Percentiles rank a stretch among this genome's conserved stretches.
Conservation (phyloP, 495 filamentous ascomycete species). For the Cladorrhinum samala region DNA sequence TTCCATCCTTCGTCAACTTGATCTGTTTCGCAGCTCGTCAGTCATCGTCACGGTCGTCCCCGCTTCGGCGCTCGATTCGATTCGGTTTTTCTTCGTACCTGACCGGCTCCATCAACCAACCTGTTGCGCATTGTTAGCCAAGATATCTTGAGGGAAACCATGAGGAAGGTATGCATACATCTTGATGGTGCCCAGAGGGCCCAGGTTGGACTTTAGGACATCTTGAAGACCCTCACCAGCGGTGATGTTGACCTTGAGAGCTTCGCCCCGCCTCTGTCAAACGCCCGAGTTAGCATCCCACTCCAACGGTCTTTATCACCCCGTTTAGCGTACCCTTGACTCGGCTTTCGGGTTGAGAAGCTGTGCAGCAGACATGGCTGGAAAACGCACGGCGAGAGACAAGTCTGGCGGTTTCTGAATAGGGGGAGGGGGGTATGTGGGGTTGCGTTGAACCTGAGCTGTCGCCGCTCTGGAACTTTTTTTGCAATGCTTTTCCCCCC, state of each 20-base stretch:
- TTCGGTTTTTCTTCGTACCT: constrained; percentile 59
- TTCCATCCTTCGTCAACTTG: constrained; percentile 98
- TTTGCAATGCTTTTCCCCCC: constrained; percentile 23
- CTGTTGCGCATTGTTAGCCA: constrained; percentile 43
- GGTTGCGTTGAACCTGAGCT: constrained; percentile 20
- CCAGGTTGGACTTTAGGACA: constrained; percentile 94
- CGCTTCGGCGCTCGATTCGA: not conserved
- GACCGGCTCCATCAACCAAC: constrained; percentile 92
- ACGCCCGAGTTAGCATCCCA: constrained; percentile 22
- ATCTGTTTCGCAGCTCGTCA: constrained; percentile 52
- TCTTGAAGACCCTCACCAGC: constrained; percentile 92
- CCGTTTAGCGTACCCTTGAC: constrained; percentile 63
- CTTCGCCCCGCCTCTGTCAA: constrained; percentile 82
- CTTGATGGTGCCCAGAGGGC: constrained; percentile 90
- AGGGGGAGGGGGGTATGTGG: constrained; percentile 7
- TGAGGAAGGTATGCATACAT: constrained; percentile 54
- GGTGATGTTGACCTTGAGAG: constrained; percentile 90
- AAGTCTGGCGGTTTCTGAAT: constrained; percentile 6
- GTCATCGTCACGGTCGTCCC: constrained; percentile 12
- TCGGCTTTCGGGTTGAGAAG: constrained; percentile 97
- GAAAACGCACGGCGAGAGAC: constrained; percentile 8
- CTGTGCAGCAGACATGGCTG: constrained; percentile 81
- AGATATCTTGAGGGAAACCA: not conserved
- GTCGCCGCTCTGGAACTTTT: constrained; percentile 30
- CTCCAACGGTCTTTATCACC: not conserved